Conservation (phyloP, 2,329 filamentous ascomycete species). For the Fusarium sp. region DNA sequence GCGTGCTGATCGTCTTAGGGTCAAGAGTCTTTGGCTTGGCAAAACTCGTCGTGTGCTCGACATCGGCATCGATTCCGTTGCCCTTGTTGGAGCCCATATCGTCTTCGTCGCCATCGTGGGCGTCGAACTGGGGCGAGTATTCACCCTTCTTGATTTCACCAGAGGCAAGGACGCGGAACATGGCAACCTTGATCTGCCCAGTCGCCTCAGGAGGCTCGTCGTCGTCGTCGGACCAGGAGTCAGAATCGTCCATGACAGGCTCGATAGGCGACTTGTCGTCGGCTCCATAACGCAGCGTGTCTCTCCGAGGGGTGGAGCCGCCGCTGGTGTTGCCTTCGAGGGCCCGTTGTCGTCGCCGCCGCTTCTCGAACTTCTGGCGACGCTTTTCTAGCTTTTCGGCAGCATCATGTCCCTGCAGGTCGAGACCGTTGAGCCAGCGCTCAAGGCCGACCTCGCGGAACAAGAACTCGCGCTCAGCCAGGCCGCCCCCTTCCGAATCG, state of each 20-base stretch:
- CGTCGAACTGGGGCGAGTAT: constrained; percentile 97
- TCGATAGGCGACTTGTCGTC: constrained; percentile 79
- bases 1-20: constrained; percentile 96
- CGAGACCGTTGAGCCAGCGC: constrained; percentile 93
- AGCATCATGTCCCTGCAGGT: constrained; percentile 90
- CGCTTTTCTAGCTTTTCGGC: constrained; percentile 90
- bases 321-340: constrained; percentile 48
- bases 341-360: constrained; percentile 69
- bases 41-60: constrained; percentile 97
- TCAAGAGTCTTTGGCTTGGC: constrained; percentile 95
- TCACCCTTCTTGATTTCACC: constrained; percentile 98
- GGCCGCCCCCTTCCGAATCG: constrained; percentile 86
- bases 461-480: constrained; percentile 95
- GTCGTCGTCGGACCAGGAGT: constrained; percentile 78
- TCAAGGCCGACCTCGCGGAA: constrained; percentile 97
- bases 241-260: constrained; percentile 70
- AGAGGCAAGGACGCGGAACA: constrained; percentile 93
- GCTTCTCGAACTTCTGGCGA: constrained; percentile 77
- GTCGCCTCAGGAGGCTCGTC: constrained; percentile 93
- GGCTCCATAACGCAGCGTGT: constrained; percentile 80
- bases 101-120: constrained; percentile 91
- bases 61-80: constrained; percentile 74
- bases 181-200: constrained; percentile 96
- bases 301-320: constrained; percentile 55
- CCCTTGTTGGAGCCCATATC: constrained; percentile 57